Base-by-base conservation (phyloP, 2,329 filamentous ascomycete genomes). In the Daldinia eschscholtzii region DNA sequence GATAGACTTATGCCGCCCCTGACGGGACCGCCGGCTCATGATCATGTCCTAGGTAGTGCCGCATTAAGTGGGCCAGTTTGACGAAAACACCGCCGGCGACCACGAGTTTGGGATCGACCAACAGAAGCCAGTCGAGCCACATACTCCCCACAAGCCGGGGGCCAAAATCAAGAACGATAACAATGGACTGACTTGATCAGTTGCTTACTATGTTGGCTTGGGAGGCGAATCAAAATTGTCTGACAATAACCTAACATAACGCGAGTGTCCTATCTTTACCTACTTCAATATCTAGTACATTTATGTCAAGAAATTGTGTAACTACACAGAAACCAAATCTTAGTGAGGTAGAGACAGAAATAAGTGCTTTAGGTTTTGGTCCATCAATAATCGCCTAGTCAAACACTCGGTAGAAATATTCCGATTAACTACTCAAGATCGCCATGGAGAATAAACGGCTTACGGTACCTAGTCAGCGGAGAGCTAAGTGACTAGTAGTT, bases 1-100 rank as follows among this genome's bases (percentile, higher is more conserved):
- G 52, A 55, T 55, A 55, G 26, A 39, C 44, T 58, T 39, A 42
- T 33, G 57, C 18, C 3, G 48, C 30, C 5, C 56, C 61, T 46
- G 26, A 65, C 67, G 67, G 61, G 50, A 53, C 62, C 42, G 58
- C 69, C 66, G 66, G 33, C 28, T 57, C 42, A 65, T 50, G 42
- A 67, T 60, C 59, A 57, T 61, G 33, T 33, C 7, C 33, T 35
- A 35, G 33, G 57, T 67, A 65, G 62, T 41, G 42, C 46, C 57
- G 46, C 57, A 44, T 60, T 41, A 56, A 60, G 56, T 65, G 48
- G 62, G 52, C 41, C 41, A 28, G 26, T 68, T 63, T 37, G 18
- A 55, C 6, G 33, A 39, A 26, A 55, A 52, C 55, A 44, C 58
- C 58, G 46, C 58, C 56, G 44, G 39, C 33, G 23, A 64, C 53